Base-by-base conservation (phyloP, 164 flowering plant genomes). In the Magnolia changhungtana region DNA sequence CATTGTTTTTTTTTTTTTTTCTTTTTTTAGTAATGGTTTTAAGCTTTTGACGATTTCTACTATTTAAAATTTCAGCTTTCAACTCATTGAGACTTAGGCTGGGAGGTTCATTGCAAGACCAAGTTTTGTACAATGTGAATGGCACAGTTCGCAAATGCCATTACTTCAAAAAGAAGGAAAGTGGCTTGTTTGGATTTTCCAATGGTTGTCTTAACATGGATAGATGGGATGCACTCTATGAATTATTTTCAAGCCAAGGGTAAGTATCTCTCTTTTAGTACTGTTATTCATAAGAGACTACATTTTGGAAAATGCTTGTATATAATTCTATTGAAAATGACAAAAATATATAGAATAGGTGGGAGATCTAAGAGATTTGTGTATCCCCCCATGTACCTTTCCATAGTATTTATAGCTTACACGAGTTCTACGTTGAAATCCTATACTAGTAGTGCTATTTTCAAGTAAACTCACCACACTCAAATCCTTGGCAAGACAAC, bases 41-140 rank as follows among this genome's bases (percentile, higher is more conserved):
- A 14, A 13, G 1, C 45, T 29, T 16, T 14, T 29, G 29, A 68
- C 4, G 67, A 59, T 73, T 68, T 58, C 37, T 9, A 31, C 1
- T 55, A 16, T 55, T 72, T 63, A 8, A 45, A 61, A 66, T 67
- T 77, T 13, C 83, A 87, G 87, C 86, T 61, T 88, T 88, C 75
- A 69, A 65, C 21, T 71, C 82, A 19, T 58, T 89, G 71, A 81
- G 92, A 75, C 80, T 92, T 67, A 84, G 94, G 83, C 23, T 90
- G 7, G 94, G 97, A 74, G 95, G 97, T 13, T 91, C 97, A 23
- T 18, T 89, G 74, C 90, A 92, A 85, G 95, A 91, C 72, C 93
- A 88, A 74, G 77, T 90, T 27, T 0, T 85, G 24, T 92, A 90
- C 78, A 71, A 86, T 2, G 85, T 88, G 1, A 45, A 78, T 0